phyloP scores from a whole-genome alignment of 495 filamentous ascomycete genomes.

The Aspergillus olivimuriae region DNA sequence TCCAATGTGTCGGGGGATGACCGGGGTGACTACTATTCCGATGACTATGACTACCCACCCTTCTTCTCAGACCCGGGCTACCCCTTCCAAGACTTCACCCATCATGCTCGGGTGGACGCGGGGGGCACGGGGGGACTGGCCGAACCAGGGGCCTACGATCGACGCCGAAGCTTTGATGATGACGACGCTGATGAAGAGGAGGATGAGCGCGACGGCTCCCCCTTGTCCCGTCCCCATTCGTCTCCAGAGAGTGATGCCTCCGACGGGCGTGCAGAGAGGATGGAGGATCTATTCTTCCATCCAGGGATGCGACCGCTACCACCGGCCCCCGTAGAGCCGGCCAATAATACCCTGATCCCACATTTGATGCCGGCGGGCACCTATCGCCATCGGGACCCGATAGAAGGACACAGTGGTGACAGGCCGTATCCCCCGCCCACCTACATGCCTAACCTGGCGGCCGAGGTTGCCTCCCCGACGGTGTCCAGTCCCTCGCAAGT shows the following conservation, averaged over 20 bases:
- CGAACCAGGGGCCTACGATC: conserved; percentile 56
- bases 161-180: conserved; percentile 86
- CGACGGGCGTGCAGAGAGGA: conserved; percentile 52
- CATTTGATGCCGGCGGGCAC: conserved; percentile 53
- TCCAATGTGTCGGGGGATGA: conserved; percentile 32
- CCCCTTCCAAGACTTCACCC: conserved; percentile 52
- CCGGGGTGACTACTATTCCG: conserved; percentile 25
- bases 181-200: conserved; percentile 89
- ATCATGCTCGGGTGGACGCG: conserved; percentile 63
- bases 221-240: conserved; percentile 44
- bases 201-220: conserved; percentile 37
- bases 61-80: conserved; percentile 48
- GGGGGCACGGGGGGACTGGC: conserved; percentile 80
- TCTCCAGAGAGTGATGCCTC: too few relatives aligned
- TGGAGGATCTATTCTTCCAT: conserved; percentile 90
- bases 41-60: conserved; percentile 37
- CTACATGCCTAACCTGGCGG: conserved; percentile 33
- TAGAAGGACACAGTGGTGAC: conserved; percentile 21
- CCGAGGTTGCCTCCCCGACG: conserved; percentile 40
- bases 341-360: conserved; percentile 37
- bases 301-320: conserved; percentile 79
- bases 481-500: conserved; percentile 49
- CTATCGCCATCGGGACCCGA: conserved; percentile 40
- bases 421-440: too few relatives aligned
- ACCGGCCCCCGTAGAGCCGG: conserved; percentile 58